These are phyloP conservation scores for Tuber borchii DNA, from an alignment of 495 filamentous ascomycete species.

Conservation along the genomic window DNA sequence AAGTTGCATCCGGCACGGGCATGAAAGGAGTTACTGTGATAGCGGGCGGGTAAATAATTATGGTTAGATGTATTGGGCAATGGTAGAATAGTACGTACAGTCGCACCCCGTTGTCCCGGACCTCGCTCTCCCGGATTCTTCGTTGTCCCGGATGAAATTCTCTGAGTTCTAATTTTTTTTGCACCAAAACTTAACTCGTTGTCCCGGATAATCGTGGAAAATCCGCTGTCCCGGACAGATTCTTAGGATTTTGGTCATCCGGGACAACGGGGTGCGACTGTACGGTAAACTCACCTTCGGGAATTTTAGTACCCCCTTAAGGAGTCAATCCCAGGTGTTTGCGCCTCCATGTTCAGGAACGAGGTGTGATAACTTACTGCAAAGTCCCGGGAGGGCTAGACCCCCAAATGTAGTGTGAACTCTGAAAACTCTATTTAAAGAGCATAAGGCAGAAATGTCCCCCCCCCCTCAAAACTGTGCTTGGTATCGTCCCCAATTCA, in stretches of 20 bases:
- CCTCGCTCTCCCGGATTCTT: neutral
- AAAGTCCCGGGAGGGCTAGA: neutral
- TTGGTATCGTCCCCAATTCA: neutral
- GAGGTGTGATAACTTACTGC: neutral
- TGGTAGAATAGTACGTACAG: neutral
- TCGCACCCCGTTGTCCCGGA: too few relatives aligned
- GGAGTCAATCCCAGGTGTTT: neutral
- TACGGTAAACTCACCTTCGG: neutral
- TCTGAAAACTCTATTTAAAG: neutral
- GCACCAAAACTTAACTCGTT: too few relatives aligned
- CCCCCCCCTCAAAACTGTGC: neutral
- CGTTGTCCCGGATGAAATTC: too few relatives aligned
- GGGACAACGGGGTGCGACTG: too few relatives aligned
- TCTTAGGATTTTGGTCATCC: too few relatives aligned
- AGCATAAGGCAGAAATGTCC: neutral
- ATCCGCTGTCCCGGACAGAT: too few relatives aligned
- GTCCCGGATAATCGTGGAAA: too few relatives aligned
- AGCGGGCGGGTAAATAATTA: neutral
- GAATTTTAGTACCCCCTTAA: neutral
- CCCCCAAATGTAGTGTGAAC: neutral
- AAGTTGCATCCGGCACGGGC: neutral
- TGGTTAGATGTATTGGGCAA: neutral
- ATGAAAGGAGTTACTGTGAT: neutral
- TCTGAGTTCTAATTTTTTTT: too few relatives aligned
- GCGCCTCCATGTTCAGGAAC: neutral